Base-by-base conservation (phyloP, 371 early-diverging fungal species). In the Mucor saturninus region DNA sequence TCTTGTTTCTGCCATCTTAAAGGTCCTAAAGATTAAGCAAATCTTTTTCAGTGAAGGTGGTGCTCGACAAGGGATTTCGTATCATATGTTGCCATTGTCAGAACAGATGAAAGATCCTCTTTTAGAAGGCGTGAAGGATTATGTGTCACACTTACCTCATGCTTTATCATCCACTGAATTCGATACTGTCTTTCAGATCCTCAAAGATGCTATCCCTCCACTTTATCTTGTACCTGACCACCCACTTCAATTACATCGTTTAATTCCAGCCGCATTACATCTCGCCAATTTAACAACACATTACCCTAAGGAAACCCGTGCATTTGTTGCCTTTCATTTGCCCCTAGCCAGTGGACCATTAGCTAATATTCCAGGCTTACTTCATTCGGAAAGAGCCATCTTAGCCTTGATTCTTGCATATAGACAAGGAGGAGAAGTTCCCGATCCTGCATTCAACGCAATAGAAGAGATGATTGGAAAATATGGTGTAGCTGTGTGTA, bases 11-110 rank as follows among this genome's bases (percentile, higher is more conserved):
- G 81, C 80, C 1, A 73, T 83, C 7, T 54, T 77, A 58, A 68
- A 81, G 15, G 76, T 72, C 8, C 65, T 82, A 13, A 56, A 62
- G 0, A 72, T 81, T 45, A 68, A 67, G 28, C 61, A 75, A 10
- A 72, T 84, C 9, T 70, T 69, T 21, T 84, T 84, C 50, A 79
- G 81, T 21, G 84, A 84, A 56, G 84, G 84, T 8, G 84, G 83
- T 52, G 81, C 79, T 7, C 70, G 83, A 28, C 84, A 84, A 37
- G 84, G 84, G 8, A 64, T 79, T 6, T 82, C 81, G 56, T 84
- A 77, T 57, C 46, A 69, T 4, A 68, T 76, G 64, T 39, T 83
- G 26, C 55, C 73, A 0, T 14, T 50, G 0, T 59, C 62, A 26
- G 76, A 76, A 42, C 72, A 72, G 51, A 51, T 59, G 43, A 75